These are phyloP conservation scores for Conringia planisiliqua DNA, from an alignment of 345 rosid genomes.

Conservation along the genomic window DNA sequence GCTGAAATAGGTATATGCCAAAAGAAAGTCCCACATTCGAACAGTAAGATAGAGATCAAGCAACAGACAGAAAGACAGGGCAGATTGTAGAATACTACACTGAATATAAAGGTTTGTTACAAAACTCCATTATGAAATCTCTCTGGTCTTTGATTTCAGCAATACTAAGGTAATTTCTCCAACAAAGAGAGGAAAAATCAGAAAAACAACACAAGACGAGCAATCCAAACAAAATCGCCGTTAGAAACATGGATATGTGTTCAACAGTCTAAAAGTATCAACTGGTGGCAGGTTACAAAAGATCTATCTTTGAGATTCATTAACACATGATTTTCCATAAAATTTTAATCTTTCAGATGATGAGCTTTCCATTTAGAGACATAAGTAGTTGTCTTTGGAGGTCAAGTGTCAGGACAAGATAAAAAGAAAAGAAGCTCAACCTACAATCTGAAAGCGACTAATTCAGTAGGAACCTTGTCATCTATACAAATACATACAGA, in stretches of 20 bases:
- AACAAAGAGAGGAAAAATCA: not conserved
- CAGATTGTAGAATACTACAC: not conserved
- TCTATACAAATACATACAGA: slow-evolving; percentile 3
- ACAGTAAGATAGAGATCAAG: not conserved
- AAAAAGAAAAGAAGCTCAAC: not conserved
- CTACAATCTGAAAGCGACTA: slow-evolving; percentile 9
- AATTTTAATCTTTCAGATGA: not conserved
- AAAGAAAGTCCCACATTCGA: not conserved
- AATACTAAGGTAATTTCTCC: not conserved
- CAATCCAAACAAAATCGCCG: not conserved
- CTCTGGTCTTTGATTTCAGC: not conserved
- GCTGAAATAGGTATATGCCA: slow-evolving; percentile 30
- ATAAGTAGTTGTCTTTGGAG: not conserved
- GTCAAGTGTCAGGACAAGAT: not conserved
- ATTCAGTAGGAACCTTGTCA: not conserved
- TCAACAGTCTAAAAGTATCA: not conserved
- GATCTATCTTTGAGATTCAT: not conserved
- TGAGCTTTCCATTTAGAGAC: not conserved
- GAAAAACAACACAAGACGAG: not conserved
- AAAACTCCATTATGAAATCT: not conserved
- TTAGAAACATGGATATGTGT: not conserved
- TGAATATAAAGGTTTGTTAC: not conserved
- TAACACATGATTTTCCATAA: not conserved
- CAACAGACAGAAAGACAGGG: not conserved
- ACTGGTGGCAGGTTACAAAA: not conserved